phyloP scores from a whole-genome alignment of 495 filamentous ascomycete genomes.

The Elaphomyces granulatus region DNA sequence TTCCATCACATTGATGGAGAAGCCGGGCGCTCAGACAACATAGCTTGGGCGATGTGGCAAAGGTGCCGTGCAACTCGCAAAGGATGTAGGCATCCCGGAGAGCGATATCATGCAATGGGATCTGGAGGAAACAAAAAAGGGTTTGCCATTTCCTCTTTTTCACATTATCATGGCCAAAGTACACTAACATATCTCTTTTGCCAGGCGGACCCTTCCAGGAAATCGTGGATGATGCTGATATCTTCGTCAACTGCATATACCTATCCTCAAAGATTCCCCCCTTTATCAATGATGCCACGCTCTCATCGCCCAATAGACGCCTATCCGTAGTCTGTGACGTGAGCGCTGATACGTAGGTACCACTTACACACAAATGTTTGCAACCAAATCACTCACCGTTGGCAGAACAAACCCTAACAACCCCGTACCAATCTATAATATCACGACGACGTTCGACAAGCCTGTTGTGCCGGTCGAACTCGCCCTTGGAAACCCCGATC shows the following conservation, averaged over 20 bases:
- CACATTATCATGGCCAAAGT: constrained; percentile 25
- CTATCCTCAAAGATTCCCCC: constrained; percentile 52
- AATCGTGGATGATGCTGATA: constrained; percentile 53
- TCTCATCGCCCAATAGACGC: constrained; percentile 52
- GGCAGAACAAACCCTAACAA: constrained; percentile 53
- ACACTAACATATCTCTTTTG: no score
- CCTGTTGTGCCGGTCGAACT: constrained; percentile 64
- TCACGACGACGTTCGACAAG: constrained; percentile 67
- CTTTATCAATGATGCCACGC: constrained; percentile 57
- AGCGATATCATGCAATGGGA: constrained; percentile 80
- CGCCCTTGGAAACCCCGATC: constrained; percentile 34
- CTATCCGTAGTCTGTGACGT: constrained; percentile 86
- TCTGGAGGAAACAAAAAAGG: constrained; percentile 62
- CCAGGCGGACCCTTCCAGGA: constrained; percentile 71
- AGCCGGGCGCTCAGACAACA: constrained; percentile 1
- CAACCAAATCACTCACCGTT: not conserved
- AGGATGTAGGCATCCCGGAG: constrained; percentile 58
- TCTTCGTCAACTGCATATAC: constrained; percentile 93
- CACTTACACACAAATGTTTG: not conserved
- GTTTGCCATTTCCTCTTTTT: constrained; percentile 6
- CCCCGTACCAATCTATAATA: constrained; percentile 71
- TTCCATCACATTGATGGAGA: not conserved
- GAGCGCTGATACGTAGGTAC: constrained; percentile 54
- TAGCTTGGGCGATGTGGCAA: constrained; percentile 70
- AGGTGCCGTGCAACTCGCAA: constrained; percentile 69